phyloP scores from a whole-genome alignment of 352 stramenopile genomes.

The Phytophthora tentaculata region DNA sequence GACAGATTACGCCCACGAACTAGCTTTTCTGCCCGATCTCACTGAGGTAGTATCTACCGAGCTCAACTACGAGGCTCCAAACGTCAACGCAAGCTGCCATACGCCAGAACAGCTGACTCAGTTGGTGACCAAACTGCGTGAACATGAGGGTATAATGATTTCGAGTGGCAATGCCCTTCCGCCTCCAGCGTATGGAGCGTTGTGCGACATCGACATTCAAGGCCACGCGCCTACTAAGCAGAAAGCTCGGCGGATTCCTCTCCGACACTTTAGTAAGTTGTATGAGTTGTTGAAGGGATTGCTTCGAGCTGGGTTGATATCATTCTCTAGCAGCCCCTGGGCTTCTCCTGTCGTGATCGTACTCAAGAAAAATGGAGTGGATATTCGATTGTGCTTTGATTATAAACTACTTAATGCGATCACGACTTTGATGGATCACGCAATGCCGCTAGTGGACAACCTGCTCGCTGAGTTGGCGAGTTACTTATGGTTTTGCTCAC shows the following conservation, averaged over 20 bases:
- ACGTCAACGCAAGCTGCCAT: neutral
- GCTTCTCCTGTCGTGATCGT: neutral
- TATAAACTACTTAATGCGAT: slow-evolving; percentile 6
- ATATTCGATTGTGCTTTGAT: slow-evolving; percentile 4
- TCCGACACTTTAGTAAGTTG: neutral
- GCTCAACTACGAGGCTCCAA: neutral
- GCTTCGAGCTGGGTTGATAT: neutral
- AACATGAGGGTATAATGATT: neutral
- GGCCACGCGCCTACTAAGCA: neutral
- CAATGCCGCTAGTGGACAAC: neutral
- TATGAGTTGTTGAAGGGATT: neutral
- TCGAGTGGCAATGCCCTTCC: neutral
- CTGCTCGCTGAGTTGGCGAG: neutral
- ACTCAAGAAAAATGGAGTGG: slow-evolving; percentile 1
- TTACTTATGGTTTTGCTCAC: slow-evolving; percentile 1
- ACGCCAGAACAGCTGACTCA: neutral
- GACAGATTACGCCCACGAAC: neutral
- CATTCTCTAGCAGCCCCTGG: neutral
- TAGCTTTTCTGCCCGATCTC: neutral
- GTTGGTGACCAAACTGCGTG: neutral
- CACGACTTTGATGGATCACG: neutral
- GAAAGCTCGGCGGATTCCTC: neutral
- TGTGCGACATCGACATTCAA: slow-evolving; percentile 4
- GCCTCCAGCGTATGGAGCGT: neutral
- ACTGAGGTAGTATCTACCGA: neutral